Conservation (phyloP, 192 early-diverging fungal species). For the Coemansia sp. region DNA sequence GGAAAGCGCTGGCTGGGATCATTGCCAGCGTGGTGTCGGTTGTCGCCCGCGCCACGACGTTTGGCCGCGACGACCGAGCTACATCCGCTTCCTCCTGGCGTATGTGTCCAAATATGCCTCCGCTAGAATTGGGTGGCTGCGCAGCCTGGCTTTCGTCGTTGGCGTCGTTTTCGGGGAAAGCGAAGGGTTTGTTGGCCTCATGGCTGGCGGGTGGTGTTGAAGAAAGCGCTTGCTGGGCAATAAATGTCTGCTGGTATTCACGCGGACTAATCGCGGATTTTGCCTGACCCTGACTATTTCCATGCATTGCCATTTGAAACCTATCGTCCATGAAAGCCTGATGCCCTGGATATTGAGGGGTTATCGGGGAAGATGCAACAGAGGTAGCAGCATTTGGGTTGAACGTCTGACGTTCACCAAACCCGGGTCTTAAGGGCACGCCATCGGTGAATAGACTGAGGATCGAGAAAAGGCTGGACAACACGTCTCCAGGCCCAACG, state of each 20-base stretch:
- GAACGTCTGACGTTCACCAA: not conserved
- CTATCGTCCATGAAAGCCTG: conserved; percentile 1
- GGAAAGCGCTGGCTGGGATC: conserved; percentile 93
- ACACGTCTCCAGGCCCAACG: conserved; percentile 86
- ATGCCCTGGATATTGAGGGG: conserved; percentile 7
- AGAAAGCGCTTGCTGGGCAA: not conserved
- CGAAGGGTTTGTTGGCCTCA: not conserved
- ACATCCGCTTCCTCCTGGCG: not conserved
- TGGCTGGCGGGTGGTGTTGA: conserved; percentile 5
- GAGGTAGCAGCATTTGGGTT: not conserved
- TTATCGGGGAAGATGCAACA: conserved; percentile 5
- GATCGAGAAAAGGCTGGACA: conserved; percentile 93
- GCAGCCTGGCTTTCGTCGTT: conserved; percentile 1
- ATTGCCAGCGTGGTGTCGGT: conserved; percentile 90
- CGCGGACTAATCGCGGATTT: not conserved
- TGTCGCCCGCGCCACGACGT: conserved; percentile 82
- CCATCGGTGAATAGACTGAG: conserved; percentile 86
- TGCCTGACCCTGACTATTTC: conserved; percentile 3
- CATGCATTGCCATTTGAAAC: conserved; percentile 5
- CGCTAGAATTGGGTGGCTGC: not conserved
- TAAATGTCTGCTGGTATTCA: conserved; percentile 9
- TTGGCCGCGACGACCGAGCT: conserved; percentile 61
- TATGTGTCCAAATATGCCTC: not conserved
- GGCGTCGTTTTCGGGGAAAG: not conserved
- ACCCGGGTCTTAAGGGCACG: conserved; percentile 54